Evolutionary conservation across 306 rosid genomes (phyloP).

Genomic region (Dryas alaskensis): DNA sequence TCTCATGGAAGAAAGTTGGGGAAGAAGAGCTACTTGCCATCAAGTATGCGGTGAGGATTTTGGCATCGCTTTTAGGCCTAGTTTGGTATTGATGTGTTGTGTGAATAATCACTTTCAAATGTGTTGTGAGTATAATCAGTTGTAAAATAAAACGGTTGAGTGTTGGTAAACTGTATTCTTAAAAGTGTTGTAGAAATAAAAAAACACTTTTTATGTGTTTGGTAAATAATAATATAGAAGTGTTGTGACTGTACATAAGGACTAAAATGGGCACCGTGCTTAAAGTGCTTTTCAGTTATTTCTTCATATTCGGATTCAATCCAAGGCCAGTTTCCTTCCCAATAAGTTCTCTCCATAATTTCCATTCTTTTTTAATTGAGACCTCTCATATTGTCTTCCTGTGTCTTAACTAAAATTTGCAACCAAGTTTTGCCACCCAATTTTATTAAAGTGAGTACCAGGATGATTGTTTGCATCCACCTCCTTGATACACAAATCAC

Average conservation of each 20-base stretch:
- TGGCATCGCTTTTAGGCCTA: neutral
- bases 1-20: conserved; percentile 57
- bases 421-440: neutral
- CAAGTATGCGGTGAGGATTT: conserved; percentile 54
- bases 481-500: neutral
- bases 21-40: conserved; percentile 59
- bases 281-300: no score
- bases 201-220: no score
- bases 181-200: no score
- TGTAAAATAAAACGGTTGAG: no score
- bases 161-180: no score
- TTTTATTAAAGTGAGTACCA: neutral
- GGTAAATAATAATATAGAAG: no score
- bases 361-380: conserved; percentile 7
- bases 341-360: neutral
- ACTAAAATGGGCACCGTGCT: no score
- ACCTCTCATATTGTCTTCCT: neutral
- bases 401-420: neutral
- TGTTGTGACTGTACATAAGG: no score
- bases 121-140: no score
- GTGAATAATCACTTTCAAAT: no score
- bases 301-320: neutral
- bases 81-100: no score
- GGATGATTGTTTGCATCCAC: neutral
- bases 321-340: neutral